Percentiles rank a stretch among this genome's conserved stretches.
Evolutionary conservation across 371 early-diverging fungal species (phyloP).

Genomic region (Circinella umbellata): DNA sequence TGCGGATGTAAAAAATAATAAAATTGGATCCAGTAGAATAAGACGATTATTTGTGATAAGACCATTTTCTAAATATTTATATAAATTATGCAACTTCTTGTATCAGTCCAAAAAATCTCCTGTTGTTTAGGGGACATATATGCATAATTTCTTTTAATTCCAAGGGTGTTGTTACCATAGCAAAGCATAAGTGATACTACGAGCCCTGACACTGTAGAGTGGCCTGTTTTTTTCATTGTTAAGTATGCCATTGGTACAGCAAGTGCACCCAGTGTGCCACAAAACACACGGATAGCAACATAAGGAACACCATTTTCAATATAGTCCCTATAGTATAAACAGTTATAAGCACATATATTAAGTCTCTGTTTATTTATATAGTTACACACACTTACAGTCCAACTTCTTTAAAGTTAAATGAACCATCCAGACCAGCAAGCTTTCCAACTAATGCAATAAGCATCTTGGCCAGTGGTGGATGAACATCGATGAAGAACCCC

Average conservation of each 20-base stretch:
- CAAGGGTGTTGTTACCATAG: slow-evolving; percentile 12
- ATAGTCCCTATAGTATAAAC: slow-evolving; percentile 9
- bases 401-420: slow-evolving; percentile 83
- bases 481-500: slow-evolving; percentile 98
- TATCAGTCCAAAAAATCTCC: too few relatives aligned
- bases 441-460: slow-evolving; percentile 79
- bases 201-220: slow-evolving; percentile 9
- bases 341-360: too few relatives aligned
- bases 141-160: too few relatives aligned
- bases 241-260: slow-evolving; percentile 20
- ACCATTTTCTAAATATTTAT: slow-evolving; percentile 43
- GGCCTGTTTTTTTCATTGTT: slow-evolving; percentile 15
- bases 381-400: slow-evolving; percentile 58
- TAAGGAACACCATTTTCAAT: slow-evolving; percentile 15
- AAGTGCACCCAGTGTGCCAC: slow-evolving; percentile 14
- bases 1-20: slow-evolving; percentile 81
- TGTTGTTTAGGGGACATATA: too few relatives aligned
- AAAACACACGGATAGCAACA: slow-evolving; percentile 17
- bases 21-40: slow-evolving; percentile 88
- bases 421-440: slow-evolving; percentile 79
- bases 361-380: too few relatives aligned
- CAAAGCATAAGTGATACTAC: slow-evolving; percentile 18
- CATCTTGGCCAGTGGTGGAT: slow-evolving; percentile 83
- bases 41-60: slow-evolving; percentile 88
- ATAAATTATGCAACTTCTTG: not conserved